phyloP scores from a whole-genome alignment of 2,329 filamentous ascomycete genomes.

The Clonostachys byssicola region DNA sequence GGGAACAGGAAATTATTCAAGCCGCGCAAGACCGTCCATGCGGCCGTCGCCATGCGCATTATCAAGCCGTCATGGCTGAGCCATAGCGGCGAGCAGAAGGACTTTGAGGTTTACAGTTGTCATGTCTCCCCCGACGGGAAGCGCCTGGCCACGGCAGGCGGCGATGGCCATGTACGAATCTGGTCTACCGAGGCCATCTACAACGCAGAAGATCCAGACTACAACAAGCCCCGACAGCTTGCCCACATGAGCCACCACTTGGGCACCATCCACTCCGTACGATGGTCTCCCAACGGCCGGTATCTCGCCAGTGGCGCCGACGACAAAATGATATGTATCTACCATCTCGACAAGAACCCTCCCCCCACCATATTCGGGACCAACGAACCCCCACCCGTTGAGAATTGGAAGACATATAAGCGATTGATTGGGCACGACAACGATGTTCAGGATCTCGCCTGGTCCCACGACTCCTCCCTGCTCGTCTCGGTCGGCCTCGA shows the following conservation, averaged over 20 bases:
- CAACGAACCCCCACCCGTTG: slow-evolving; percentile 86
- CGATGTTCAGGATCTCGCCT: slow-evolving; percentile 95
- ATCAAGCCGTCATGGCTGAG: slow-evolving; percentile 95
- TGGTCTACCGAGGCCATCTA: slow-evolving; percentile 96
- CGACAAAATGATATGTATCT: slow-evolving; percentile 98
- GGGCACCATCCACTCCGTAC: slow-evolving; percentile 93
- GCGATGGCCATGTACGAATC: slow-evolving; percentile 95
- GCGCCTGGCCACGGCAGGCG: slow-evolving; percentile 87
- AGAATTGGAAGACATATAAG: slow-evolving; percentile 96
- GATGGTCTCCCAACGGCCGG: slow-evolving; percentile 91
- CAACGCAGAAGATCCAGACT: slow-evolving; percentile 68
- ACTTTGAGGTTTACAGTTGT: slow-evolving; percentile 98
- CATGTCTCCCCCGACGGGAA: slow-evolving; percentile 93
- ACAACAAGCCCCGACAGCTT: slow-evolving; percentile 81
- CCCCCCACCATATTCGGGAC: slow-evolving; percentile 79
- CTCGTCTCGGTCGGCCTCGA: slow-evolving; percentile 94
- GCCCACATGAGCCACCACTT: slow-evolving; percentile 98
- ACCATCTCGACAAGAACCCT: slow-evolving; percentile 81
- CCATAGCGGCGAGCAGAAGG: slow-evolving; percentile 95
- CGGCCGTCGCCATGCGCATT: slow-evolving; percentile 60
- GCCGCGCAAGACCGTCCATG: neutral
- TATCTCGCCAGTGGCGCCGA: slow-evolving; percentile 96
- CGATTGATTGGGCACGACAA: slow-evolving; percentile 96
- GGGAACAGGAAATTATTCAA: too few relatives aligned
- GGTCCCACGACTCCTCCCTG: slow-evolving; percentile 94